Percentiles rank a stretch among this genome's conserved stretches.
phyloP scores from a whole-genome alignment of 1,139 yeast species.

The Pneumocystis oryctolagi region DNA sequence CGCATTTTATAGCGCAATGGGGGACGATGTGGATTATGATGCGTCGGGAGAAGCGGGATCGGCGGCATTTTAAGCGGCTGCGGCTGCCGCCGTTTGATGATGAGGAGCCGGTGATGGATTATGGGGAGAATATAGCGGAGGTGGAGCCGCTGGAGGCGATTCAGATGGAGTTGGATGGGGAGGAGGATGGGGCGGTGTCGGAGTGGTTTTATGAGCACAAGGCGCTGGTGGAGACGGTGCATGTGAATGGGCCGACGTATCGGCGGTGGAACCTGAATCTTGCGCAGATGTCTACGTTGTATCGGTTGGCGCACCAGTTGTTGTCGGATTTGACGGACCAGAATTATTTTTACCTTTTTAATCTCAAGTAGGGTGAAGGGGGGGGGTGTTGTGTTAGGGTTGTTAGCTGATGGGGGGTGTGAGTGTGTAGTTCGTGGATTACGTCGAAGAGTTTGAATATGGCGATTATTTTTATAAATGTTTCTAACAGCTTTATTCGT shows the following conservation, averaged over 20 bases:
- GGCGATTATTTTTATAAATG: conserved; percentile 23
- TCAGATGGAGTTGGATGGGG: conserved; percentile 44
- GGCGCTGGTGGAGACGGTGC: conserved; percentile 45
- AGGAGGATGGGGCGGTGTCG: conserved; percentile 41
- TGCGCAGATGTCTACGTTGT: conserved; percentile 48
- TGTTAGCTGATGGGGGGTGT: too few species aligned
- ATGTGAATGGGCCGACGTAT: conserved; percentile 66
- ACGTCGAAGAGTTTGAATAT: too few species aligned
- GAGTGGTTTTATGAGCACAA: conserved; percentile 74
- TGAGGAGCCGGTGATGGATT: conserved; percentile 83
- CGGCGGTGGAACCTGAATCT: conserved; percentile 53
- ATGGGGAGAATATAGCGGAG: conserved; percentile 63
- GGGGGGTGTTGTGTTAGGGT: too few species aligned
- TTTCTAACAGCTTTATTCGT: conserved; percentile 65
- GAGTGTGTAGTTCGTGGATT: too few species aligned
- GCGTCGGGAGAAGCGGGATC: conserved; percentile 86
- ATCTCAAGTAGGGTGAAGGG: conserved; percentile 58
- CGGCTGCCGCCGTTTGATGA: conserved; percentile 94
- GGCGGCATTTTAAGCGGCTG: conserved; percentile 80
- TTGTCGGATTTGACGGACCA: conserved; percentile 41
- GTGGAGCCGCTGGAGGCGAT: conserved; percentile 59
- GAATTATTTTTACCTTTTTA: conserved; percentile 55
- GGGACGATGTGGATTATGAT: conserved; percentile 81
- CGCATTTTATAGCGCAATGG: conserved; percentile 91
- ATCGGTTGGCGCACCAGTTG: conserved; percentile 57